These are phyloP conservation scores for Rugonectria rugulosa DNA, from an alignment of 2,329 filamentous ascomycete genomes.

Conservation along the genomic window DNA sequence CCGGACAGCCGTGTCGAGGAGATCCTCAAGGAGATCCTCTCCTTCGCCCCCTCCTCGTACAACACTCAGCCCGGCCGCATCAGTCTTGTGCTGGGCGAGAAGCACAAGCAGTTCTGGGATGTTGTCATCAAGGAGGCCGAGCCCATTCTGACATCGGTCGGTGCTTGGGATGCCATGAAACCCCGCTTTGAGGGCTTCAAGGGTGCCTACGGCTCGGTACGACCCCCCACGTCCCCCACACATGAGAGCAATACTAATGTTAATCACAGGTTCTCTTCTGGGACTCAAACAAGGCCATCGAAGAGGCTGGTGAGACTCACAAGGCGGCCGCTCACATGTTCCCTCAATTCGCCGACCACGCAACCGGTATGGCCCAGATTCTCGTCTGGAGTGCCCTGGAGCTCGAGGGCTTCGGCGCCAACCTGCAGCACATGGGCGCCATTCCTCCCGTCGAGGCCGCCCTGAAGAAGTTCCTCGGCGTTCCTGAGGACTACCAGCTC, in stretches of 20 bases:
- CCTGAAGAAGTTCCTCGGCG: constrained; percentile 26
- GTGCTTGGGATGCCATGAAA: constrained; percentile 30
- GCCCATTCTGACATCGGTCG: constrained; percentile 27
- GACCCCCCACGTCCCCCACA: neutral
- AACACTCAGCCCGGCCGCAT: constrained; percentile 36
- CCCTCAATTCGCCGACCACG: constrained; percentile 27
- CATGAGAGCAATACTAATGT: neutral
- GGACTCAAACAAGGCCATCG: constrained; percentile 29
- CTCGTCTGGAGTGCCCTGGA: constrained; percentile 35
- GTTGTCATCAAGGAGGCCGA: constrained; percentile 24
- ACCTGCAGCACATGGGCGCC: constrained; percentile 35
- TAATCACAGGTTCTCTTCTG: constrained; percentile 33
- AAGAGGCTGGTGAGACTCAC: constrained; percentile 25
- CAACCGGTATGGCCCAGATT: constrained; percentile 33
- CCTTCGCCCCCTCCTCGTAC: constrained; percentile 34
- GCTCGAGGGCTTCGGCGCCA: constrained; percentile 36
- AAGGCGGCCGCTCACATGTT: constrained; percentile 29
- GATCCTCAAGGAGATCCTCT: constrained; percentile 36
- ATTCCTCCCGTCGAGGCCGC: constrained; percentile 34
- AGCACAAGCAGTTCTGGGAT: constrained; percentile 36
- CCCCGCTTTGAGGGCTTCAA: constrained; percentile 27
- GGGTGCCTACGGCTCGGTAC: constrained; percentile 36
- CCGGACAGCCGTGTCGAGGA: constrained; percentile 40
- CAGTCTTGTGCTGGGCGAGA: constrained; percentile 30
- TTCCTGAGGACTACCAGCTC: constrained; percentile 30